Evolutionary conservation across 441 rosid genomes (phyloP).

Genomic region (Gossypium davidsonii): DNA sequence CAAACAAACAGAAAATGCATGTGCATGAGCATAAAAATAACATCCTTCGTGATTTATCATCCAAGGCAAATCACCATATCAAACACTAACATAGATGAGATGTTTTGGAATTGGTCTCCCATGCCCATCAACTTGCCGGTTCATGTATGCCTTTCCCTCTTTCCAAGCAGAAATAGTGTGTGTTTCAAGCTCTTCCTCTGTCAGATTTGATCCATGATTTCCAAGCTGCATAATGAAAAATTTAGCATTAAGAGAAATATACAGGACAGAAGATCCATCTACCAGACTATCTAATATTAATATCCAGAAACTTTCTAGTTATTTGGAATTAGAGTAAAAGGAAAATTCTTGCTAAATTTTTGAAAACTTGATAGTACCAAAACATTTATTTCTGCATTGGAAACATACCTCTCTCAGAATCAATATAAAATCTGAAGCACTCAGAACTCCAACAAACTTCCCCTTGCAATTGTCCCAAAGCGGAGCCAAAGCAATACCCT

Average conservation of each 20-base stretch:
- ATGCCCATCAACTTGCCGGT: slow-evolving; percentile 49
- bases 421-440: slow-evolving; percentile 65
- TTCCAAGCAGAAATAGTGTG: slow-evolving; percentile 82
- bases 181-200: slow-evolving; percentile 79
- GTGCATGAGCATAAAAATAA: neutral
- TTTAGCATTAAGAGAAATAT: neutral
- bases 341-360: neutral
- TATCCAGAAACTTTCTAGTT: neutral
- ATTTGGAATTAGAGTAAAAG: neutral
- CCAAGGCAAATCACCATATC: neutral
- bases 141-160: slow-evolving; percentile 58
- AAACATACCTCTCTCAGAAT: slow-evolving; percentile 60
- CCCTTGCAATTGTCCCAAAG: slow-evolving; percentile 63
- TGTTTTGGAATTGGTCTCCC: slow-evolving; percentile 50
- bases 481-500: slow-evolving; percentile 70
- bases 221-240: slow-evolving; percentile 46
- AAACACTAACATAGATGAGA: slow-evolving; percentile 53
- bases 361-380: neutral
- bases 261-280: neutral
- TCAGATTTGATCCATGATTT: slow-evolving; percentile 67
- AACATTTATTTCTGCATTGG: neutral
- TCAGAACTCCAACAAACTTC: slow-evolving; percentile 69
- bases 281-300: neutral
- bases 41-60: neutral
- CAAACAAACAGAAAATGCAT: neutral